Base-by-base conservation (phyloP, 2,329 filamentous ascomycete species). In the Sporothrix curviconia region DNA sequence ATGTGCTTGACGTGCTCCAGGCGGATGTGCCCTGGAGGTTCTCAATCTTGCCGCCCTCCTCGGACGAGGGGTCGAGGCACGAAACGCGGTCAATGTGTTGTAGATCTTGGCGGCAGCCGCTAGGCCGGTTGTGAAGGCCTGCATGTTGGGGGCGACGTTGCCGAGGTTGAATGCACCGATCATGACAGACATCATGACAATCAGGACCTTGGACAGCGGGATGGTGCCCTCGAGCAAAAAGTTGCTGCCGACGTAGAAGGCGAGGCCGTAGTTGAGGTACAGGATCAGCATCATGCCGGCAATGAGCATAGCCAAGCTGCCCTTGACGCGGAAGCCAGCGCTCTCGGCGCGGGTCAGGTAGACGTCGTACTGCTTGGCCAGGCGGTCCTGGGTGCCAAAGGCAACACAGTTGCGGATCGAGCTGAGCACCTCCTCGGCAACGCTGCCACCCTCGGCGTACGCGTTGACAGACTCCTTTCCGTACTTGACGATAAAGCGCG, bases 361-460 rank as follows among this genome's bases (percentile, higher is more conserved):
- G 2, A 68, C 69, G 65, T 95, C 89, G 68, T 97, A 97, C 70
- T 92, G 87, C 61, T 80, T 80, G 11, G 92, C 90, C n/a, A 97
- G 80, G 62, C 92, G 91, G 57, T 92, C 88, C 71, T 97, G 92
- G 0, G 92, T 96, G 43, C 90, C 90, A 67, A 96, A 99, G 30
- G 94, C 94, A 7, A 90, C 85, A 7, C 92, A 89, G 67, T 95
- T 97, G 62, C 94, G 85, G 64, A 97, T 87, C 1, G 92, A 96
- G 70, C 90, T 92, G 66, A 99, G 82, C 55, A 96, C 92, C 72
- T 99, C 94, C 68, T 97, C 94, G 4, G 90, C 92, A 12, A 97
- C 81, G 2, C 87, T 92, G 57, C 92, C 92, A 62, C 92, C 92
- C 50, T 84, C 77, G 25, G 90, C 92, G 66, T 95, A 96, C 0